Conservation (phyloP, 139 green algal species). For the Chlamydomonas sp. region DNA sequence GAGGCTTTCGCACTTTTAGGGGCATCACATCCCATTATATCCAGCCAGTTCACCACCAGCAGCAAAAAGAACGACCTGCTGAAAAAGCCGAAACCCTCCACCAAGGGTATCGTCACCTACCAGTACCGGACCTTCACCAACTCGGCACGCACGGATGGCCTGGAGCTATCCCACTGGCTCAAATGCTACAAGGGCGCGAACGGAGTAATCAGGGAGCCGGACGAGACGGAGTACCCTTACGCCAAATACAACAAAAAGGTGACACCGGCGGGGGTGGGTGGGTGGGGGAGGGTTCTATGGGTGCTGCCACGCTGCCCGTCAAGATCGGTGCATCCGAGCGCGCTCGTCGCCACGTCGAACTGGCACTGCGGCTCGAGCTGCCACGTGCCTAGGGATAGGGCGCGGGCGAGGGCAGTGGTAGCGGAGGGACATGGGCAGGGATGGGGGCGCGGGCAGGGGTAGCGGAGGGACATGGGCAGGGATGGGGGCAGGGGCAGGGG, state of each 20-base stretch:
- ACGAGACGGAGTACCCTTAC: constrained; percentile 85
- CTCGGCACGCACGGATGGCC: constrained; percentile 70
- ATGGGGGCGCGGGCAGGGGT: neutral
- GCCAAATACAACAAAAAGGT: constrained; percentile 95
- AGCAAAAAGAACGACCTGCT: constrained; percentile 47
- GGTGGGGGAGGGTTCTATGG: neutral
- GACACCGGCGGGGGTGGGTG: neutral
- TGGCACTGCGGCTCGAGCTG: too few species aligned
- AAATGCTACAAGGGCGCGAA: constrained; percentile 86
- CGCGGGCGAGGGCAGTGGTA: too few species aligned
- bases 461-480: too few species aligned
- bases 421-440: too few species aligned
- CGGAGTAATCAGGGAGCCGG: constrained; percentile 69
- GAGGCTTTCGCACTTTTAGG: constrained; percentile 93
- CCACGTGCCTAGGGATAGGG: too few species aligned
- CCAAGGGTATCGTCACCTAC: constrained; percentile 62
- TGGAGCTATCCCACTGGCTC: constrained; percentile 87
- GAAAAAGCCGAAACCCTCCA: constrained; percentile 56
- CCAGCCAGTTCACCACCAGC: constrained; percentile 61
- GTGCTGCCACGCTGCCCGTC: too few species aligned
- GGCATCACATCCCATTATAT: constrained; percentile 83
- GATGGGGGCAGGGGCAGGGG: too few species aligned
- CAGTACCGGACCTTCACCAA: constrained; percentile 82
- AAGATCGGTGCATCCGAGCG: too few species aligned
- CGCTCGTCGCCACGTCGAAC: too few species aligned